Percentiles rank a stretch among this genome's conserved stretches.
Conservation (phyloP, 306 rosid species). For the Corylus americana region DNA sequence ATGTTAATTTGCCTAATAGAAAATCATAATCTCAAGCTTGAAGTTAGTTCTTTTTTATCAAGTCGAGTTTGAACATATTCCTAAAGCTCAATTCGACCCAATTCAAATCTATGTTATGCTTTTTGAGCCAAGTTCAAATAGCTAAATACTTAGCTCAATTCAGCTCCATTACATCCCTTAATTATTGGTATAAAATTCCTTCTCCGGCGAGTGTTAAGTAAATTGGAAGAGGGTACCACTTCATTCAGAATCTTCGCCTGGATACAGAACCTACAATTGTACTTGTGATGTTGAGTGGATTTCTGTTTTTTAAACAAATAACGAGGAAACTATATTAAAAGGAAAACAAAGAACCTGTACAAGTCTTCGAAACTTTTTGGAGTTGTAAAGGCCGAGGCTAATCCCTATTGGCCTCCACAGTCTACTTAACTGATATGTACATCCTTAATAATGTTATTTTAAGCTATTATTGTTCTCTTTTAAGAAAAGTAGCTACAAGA, state of each 20-base stretch:
- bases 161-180: no score
- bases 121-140: no score
- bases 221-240: slow-evolving; percentile 1
- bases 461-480: not conserved
- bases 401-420: slow-evolving; percentile 29
- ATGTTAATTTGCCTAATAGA: no score
- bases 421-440: slow-evolving; percentile 34
- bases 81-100: no score
- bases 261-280: not conserved
- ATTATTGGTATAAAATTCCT: not conserved
- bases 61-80: no score
- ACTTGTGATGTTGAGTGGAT: slow-evolving; percentile 21
- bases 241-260: not conserved
- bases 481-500: slow-evolving; percentile 26
- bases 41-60: no score
- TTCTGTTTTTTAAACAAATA: not conserved
- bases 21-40: no score
- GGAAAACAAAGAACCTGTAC: slow-evolving; percentile 3
- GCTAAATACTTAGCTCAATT: no score
- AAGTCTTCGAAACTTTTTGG: slow-evolving; percentile 15
- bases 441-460: slow-evolving; percentile 32
- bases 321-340: slow-evolving; percentile 16
- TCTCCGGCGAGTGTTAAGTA: not conserved
- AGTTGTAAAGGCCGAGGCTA: slow-evolving; percentile 19
- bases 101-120: no score